A percentile compares a stretch with the other conserved stretches of the same genome.
These are phyloP conservation scores for Trifolium dubium DNA, from an alignment of 306 rosid genomes.

Conservation along the genomic window DNA sequence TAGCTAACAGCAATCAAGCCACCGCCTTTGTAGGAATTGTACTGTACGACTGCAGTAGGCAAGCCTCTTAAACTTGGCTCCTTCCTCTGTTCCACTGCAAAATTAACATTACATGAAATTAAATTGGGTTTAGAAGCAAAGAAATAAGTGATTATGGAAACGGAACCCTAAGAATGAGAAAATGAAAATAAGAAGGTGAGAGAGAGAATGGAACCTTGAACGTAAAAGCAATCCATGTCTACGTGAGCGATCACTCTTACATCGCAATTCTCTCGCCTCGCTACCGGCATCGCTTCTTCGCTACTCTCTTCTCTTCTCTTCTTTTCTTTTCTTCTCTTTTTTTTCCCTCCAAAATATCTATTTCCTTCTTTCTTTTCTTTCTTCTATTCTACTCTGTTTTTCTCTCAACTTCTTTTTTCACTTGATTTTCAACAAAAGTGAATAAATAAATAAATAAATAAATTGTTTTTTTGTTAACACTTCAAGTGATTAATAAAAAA, in stretches of 20 bases:
- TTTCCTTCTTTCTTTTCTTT: background rate
- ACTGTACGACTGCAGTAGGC: conserved; percentile 90
- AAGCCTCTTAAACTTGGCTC: conserved; percentile 79
- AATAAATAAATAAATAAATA: too few species aligned
- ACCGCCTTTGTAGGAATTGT: conserved; percentile 92
- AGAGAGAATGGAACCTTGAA: conserved; percentile 67
- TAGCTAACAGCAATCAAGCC: conserved; percentile 93
- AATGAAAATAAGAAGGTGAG: background rate
- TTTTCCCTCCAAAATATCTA: background rate
- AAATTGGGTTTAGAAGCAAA: background rate
- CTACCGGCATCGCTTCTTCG: conserved; percentile 71
- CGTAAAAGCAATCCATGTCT: conserved; percentile 98
- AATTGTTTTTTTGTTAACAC: too few species aligned
- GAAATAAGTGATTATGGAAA: conserved; percentile 1
- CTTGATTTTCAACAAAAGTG: too few species aligned
- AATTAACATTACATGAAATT: conserved; percentile 4
- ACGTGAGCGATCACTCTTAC: conserved; percentile 80
- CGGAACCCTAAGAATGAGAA: background rate
- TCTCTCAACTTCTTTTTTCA: background rate
- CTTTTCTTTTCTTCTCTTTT: background rate
- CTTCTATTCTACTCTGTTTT: background rate
- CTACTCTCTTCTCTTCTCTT: background rate
- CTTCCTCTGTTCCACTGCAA: conserved; percentile 86
- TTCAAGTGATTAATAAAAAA: too few species aligned
- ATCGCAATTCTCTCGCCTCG: conserved; percentile 75